Evolutionary conservation across 352 stramenopile genomes (phyloP), one percentile per base, ranked within the genome.

Genomic region (Phytophthora aleatoria): DNA sequence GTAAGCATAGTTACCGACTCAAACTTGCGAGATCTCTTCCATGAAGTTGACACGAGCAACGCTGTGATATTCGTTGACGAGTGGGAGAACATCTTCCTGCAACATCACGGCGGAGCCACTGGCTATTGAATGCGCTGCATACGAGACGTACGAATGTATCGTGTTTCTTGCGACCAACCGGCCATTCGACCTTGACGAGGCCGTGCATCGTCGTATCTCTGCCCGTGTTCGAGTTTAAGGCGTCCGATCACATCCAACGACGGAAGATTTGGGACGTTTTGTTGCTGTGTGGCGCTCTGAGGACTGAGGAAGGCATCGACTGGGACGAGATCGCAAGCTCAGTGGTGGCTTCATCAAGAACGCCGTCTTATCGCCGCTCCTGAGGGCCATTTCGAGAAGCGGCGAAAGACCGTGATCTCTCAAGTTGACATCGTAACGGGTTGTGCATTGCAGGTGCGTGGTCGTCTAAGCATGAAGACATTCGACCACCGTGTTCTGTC

Each of bases 311-410:
- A n/a, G 79, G 85, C 50, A 83, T 97, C 31, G 87, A 95, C 58
- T 95, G 83, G 84, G 86, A 95, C 35, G 75, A 82, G 13, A 92
- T 97, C 41, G 76, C 73, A 85, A 97, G 42, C 79, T 96, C 28
- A 94, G 85, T 56, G 89, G 89, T 43, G 89, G 87, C 3, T 97
- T 97, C 67, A 97, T 97, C 73, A 95, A 97, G 75, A 97, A 97
- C 61, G 87, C 89, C 35, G 90, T 97, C 54, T 61, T 96, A 11
- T 93, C 87, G 35, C 83, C 87, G 42, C 73, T 96, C 35, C 61
- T 97, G 15, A 89, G 85, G 41, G 87, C 89, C 24, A 91, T 94
- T 44, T 83, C 79, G 10, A 75, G 86, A n/a, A 63, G 88, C 47
- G 56, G 67, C 2, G 76, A 85, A 36, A 73, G 0, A 83, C 84